These are phyloP conservation scores for Keqinozyma sinolaborantium DNA, from an alignment of 1,139 yeast species.

Conservation along the genomic window DNA sequence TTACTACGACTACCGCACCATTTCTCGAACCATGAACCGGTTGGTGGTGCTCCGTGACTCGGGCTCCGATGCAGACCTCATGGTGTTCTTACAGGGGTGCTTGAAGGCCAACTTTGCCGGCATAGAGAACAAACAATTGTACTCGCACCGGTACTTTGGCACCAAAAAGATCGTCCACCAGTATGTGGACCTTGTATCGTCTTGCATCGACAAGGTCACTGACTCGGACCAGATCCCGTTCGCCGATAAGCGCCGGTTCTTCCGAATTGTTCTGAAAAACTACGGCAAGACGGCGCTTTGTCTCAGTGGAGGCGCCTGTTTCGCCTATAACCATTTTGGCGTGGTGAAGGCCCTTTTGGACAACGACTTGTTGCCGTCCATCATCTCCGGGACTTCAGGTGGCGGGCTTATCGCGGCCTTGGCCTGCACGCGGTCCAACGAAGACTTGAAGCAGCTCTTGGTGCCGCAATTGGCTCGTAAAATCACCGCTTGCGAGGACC, in stretches of 20 bases:
- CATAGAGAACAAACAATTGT: constrained; percentile 66
- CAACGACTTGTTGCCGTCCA: constrained; percentile 61
- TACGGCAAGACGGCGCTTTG: constrained; percentile 74
- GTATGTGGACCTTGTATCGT: constrained; percentile 52
- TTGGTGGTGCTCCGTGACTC: constrained; percentile 33
- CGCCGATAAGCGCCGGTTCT: constrained; percentile 48
- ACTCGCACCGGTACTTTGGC: constrained; percentile 74
- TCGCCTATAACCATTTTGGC: constrained; percentile 77
- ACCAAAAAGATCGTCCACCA: constrained; percentile 60
- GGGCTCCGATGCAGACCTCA: constrained; percentile 42
- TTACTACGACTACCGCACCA: constrained; percentile 65
- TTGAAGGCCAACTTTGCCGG: constrained; percentile 76
- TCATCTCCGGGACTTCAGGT: constrained; percentile 77
- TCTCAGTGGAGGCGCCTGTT: constrained; percentile 78
- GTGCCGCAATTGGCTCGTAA: constrained; percentile 62
- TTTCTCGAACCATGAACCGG: constrained; percentile 47
- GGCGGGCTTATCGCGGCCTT: constrained; percentile 81
- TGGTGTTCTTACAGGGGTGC: constrained; percentile 62
- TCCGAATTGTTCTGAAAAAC: constrained; percentile 57
- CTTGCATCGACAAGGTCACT: constrained; percentile 43
- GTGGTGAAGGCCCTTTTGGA: constrained; percentile 70
- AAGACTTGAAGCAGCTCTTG: constrained; percentile 54
- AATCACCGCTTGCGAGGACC: constrained; percentile 71
- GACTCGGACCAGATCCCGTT: constrained; percentile 33
- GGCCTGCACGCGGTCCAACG: constrained; percentile 66